These are phyloP conservation scores for Macrotyloma uniflorum DNA, from an alignment of 306 rosid species.

Conservation along the genomic window DNA sequence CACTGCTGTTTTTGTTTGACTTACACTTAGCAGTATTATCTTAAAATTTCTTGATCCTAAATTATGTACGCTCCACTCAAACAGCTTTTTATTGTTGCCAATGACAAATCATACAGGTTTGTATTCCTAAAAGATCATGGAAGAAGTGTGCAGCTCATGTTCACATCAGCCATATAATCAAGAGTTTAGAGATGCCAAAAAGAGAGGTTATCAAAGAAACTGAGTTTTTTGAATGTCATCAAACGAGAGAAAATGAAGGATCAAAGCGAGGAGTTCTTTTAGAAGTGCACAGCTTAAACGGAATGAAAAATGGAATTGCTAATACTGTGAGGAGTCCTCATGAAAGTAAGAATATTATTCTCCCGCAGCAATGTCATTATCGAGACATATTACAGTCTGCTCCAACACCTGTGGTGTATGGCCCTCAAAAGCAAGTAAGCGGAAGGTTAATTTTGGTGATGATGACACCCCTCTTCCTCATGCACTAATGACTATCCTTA, in stretches of 20 bases:
- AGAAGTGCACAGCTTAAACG: constrained; percentile 35
- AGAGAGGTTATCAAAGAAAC: constrained; percentile 25
- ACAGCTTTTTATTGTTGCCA: constrained; percentile 5
- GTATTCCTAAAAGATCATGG: constrained; percentile 37
- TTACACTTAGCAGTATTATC: background rate
- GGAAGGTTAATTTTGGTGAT: constrained; percentile 17
- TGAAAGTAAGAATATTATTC: constrained; percentile 44
- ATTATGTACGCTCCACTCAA: background rate
- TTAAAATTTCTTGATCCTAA: background rate
- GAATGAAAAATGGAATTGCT: constrained; percentile 38
- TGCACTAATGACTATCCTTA: constrained; percentile 37
- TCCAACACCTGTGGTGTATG: constrained; percentile 32
- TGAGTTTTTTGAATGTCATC: constrained; percentile 35
- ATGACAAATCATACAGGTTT: constrained; percentile 41
- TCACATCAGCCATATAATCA: constrained; percentile 62
- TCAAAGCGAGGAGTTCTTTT: constrained; percentile 41
- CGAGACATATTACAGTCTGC: constrained; percentile 41
- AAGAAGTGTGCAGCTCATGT: constrained; percentile 77
- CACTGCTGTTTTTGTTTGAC: background rate
- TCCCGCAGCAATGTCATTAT: constrained; percentile 46
- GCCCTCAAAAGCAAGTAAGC: constrained; percentile 64
- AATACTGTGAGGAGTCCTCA: constrained; percentile 26
- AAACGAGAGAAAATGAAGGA: constrained; percentile 44
- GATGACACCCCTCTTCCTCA: background rate
- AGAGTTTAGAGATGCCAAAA: constrained; percentile 41